Evolutionary conservation across 1,284 basidiomycete genomes (phyloP).

Genomic region (Pterula multifida): DNA sequence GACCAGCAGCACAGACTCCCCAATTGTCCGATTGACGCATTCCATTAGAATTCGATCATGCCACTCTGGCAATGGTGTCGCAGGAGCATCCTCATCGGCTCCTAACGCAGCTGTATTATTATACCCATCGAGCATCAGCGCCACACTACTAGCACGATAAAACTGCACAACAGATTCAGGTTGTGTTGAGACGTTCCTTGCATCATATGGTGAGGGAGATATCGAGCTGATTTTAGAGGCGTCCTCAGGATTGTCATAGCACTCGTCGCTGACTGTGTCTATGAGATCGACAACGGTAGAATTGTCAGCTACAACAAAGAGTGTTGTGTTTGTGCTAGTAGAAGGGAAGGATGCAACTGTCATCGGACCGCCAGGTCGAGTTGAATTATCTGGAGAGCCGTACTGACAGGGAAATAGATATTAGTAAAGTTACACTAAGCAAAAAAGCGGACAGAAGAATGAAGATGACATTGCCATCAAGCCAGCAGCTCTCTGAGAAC

Average conservation of each 20-base stretch:
- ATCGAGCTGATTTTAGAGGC: conserved; percentile 9
- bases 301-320: conserved; percentile 48
- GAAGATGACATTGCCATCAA: conserved; percentile 2
- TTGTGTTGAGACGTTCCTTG: conserved; percentile 12
- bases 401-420: conserved; percentile 26
- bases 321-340: conserved; percentile 30
- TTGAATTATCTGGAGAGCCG: conserved; percentile 36
- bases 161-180: conserved; percentile 28
- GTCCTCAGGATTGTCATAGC: conserved; percentile 22
- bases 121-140: conserved; percentile 31
- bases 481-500: conserved; percentile 15
- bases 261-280: conserved; percentile 30
- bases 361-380: conserved; percentile 47
- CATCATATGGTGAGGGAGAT: not conserved
- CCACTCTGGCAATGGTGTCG: conserved; percentile 22
- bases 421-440: not conserved
- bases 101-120: conserved; percentile 25
- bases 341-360: conserved; percentile 38
- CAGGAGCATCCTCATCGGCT: conserved; percentile 16
- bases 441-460: not conserved
- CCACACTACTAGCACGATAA: conserved; percentile 27
- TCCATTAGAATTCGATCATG: conserved; percentile 25
- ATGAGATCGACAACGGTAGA: conserved; percentile 39
- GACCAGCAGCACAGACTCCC: conserved; percentile 21
- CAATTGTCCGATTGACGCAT: conserved; percentile 34